These are phyloP conservation scores for Solanum tarijense DNA, from an alignment of 257 asterid genomes.

Conservation along the genomic window DNA sequence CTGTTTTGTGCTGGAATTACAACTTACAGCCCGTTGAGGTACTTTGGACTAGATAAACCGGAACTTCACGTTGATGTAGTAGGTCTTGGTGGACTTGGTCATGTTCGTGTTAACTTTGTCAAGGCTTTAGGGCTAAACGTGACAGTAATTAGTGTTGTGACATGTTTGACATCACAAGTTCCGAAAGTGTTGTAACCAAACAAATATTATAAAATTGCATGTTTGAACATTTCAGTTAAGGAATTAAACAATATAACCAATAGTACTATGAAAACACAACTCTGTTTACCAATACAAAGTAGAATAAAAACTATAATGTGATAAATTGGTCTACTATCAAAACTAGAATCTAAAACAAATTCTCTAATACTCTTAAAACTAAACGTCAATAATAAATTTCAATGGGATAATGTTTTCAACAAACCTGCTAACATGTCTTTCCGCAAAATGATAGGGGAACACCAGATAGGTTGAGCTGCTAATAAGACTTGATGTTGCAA, in stretches of 20 bases:
- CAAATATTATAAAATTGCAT: too few species aligned
- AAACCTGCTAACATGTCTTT: not conserved
- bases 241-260: too few species aligned
- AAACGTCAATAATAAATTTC: not conserved
- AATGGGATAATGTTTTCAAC: not conserved
- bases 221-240: too few species aligned
- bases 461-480: not conserved
- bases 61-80: not conserved
- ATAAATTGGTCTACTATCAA: not conserved
- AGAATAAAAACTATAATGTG: too few species aligned
- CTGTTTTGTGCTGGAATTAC: conserved; percentile 5
- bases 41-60: not conserved
- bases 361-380: too few species aligned
- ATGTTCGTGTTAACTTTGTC: conserved; percentile 2
- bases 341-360: too few species aligned
- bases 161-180: too few species aligned
- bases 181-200: too few species aligned
- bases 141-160: not conserved
- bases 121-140: conserved; percentile 7
- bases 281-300: too few species aligned
- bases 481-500: not conserved
- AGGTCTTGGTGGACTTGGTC: conserved; percentile 11
- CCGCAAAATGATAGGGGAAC: not conserved
- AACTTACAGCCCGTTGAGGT: not conserved
- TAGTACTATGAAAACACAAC: too few species aligned